phyloP scores from a whole-genome alignment of 257 asterid species.

The Solanum clarkiae region DNA sequence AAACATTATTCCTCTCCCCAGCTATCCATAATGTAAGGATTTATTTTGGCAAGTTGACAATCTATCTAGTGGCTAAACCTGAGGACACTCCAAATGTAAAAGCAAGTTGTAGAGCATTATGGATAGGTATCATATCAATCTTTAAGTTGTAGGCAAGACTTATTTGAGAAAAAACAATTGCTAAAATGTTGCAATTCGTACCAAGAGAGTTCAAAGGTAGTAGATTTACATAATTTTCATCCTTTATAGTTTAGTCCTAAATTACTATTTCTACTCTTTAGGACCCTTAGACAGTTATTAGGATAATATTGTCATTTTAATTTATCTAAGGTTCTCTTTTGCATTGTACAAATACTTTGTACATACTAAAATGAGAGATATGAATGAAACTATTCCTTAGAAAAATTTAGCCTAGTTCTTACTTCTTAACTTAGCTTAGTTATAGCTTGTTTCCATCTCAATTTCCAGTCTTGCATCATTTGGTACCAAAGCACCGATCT shows the following conservation, averaged over 20 bases:
- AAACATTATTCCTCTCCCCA: not conserved
- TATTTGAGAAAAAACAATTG: not conserved
- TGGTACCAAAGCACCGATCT: not conserved
- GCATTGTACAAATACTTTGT: not conserved
- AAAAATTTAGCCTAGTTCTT: too few relatives aligned
- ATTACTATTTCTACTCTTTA: not conserved
- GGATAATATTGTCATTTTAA: not conserved
- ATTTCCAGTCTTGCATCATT: not conserved
- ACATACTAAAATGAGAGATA: not conserved
- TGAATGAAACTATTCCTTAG: not conserved
- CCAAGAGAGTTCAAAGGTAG: not conserved
- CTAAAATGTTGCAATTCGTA: not conserved
- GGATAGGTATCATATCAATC: not conserved
- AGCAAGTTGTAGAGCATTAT: not conserved
- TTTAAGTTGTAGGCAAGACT: not conserved
- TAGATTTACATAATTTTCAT: not conserved
- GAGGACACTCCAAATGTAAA: not conserved
- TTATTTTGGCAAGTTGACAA: not conserved
- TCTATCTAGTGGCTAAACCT: not conserved
- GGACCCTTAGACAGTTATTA: not conserved
- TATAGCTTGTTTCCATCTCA: not conserved
- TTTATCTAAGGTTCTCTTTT: not conserved
- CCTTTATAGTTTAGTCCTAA: not conserved
- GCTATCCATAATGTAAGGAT: not conserved
- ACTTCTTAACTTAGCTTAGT: not conserved